Evolutionary conservation across 2,329 filamentous ascomycete species (phyloP).

Genomic region (Hypomyces rosellus): DNA sequence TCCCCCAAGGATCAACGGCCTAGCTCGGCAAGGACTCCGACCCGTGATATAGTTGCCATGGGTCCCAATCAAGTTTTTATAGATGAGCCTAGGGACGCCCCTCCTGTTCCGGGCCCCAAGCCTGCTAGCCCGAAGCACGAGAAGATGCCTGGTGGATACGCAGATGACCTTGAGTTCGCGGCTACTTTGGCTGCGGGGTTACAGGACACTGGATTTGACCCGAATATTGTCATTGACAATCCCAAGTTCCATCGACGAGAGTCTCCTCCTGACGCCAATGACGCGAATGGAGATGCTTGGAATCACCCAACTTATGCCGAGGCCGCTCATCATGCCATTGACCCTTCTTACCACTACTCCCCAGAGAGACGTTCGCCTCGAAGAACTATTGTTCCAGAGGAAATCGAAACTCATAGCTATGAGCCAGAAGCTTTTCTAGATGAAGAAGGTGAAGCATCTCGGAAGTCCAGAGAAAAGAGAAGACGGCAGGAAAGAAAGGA

Average conservation of each 20-base stretch:
- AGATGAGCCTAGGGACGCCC: slow-evolving; percentile 37
- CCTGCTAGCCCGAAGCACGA: slow-evolving; percentile 40
- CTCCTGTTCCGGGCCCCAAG: slow-evolving; percentile 53
- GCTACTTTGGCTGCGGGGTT: slow-evolving; percentile 64
- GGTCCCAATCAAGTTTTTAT: slow-evolving; percentile 20
- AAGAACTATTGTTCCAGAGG: not conserved
- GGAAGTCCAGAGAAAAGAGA: not conserved
- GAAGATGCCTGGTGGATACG: slow-evolving; percentile 60
- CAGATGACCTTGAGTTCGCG: slow-evolving; percentile 62
- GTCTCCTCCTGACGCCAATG: slow-evolving; percentile 56
- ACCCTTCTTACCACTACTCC: not conserved
- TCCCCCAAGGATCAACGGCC: slow-evolving; percentile 31
- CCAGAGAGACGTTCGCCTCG: not conserved
- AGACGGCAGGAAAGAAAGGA: slow-evolving; percentile 4
- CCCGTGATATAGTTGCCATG: slow-evolving; percentile 11
- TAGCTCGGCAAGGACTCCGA: slow-evolving; percentile 15
- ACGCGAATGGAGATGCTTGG: slow-evolving; percentile 31
- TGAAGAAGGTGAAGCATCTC: not conserved
- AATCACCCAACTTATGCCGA: slow-evolving; percentile 47
- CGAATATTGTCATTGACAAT: slow-evolving; percentile 63
- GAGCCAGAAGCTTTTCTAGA: not conserved
- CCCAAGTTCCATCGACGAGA: slow-evolving; percentile 56
- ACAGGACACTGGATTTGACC: slow-evolving; percentile 63
- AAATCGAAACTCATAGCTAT: not conserved
- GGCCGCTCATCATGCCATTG: slow-evolving; percentile 22